Conservation (phyloP, 2,329 filamentous ascomycete genomes). For the Lithohypha guttulata region DNA sequence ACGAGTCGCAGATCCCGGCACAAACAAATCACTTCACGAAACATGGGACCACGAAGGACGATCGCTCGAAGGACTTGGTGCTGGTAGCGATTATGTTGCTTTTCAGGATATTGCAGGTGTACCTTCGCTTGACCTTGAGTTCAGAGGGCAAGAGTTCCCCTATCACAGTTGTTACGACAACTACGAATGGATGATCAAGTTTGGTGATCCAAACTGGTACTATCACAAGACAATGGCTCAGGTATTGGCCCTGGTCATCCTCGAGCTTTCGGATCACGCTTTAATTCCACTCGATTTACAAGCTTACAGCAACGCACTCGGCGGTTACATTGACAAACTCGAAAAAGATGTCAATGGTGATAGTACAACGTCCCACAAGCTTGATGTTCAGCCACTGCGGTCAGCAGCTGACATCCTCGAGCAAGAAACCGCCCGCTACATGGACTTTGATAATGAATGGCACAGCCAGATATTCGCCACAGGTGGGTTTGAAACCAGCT, state of each 20-base stretch:
- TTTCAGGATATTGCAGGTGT: constrained; percentile 88
- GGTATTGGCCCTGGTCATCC: constrained; percentile 67
- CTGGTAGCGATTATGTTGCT: constrained; percentile 71
- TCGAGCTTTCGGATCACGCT: constrained; percentile 72
- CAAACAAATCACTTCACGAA: constrained; percentile 60
- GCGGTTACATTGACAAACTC: constrained; percentile 55
- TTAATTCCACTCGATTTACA: constrained; percentile 72
- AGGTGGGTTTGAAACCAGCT: constrained; percentile 65
- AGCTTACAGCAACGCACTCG: constrained; percentile 58
- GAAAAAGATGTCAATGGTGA: constrained; percentile 49
- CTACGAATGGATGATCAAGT: constrained; percentile 70
- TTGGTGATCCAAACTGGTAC: constrained; percentile 67
- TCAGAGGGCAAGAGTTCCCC: constrained; percentile 57
- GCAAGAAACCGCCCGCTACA: constrained; percentile 52
- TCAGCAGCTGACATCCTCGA: constrained; percentile 54
- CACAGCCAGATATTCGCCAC: constrained; percentile 58
- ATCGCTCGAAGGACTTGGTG: constrained; percentile 58
- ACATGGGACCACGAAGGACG: constrained; percentile 60
- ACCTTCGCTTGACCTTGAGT: constrained; percentile 76
- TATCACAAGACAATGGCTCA: constrained; percentile 74
- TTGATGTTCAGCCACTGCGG: constrained; percentile 50
- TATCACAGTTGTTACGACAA: constrained; percentile 82
- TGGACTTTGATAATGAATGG: constrained; percentile 67
- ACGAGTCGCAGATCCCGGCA: constrained; percentile 58
- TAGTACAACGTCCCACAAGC: constrained; percentile 23